A percentile compares a stretch with the other conserved stretches of the same genome.
Evolutionary conservation across 148 eudicot genomes (phyloP).

Genomic region (Nepenthes gracilis): DNA sequence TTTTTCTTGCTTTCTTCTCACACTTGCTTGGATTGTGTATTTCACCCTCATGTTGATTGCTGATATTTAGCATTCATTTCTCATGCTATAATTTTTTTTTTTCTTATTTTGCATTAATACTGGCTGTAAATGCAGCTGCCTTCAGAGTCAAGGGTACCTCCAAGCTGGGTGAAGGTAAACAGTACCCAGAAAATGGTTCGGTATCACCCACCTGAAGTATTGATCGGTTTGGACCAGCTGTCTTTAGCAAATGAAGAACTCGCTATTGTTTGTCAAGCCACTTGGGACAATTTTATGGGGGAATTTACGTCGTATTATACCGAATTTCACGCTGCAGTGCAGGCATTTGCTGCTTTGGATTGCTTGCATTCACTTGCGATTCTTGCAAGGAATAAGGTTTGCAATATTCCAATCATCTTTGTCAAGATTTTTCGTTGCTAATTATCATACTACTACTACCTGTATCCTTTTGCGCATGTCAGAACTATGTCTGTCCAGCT

Average conservation of each 20-base stretch:
- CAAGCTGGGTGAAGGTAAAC: slow-evolving; percentile 81
- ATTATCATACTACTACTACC: not conserved
- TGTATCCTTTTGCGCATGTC: slow-evolving; percentile 11
- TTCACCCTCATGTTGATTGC: too few relatives aligned
- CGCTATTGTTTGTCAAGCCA: slow-evolving; percentile 51
- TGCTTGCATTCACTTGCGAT: slow-evolving; percentile 78
- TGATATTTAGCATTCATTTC: too few relatives aligned
- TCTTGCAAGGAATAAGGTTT: slow-evolving; percentile 77
- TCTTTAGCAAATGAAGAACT: slow-evolving; percentile 80
- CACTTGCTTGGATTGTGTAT: too few relatives aligned
- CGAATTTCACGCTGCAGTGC: slow-evolving; percentile 80
- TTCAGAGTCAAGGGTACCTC: slow-evolving; percentile 56
- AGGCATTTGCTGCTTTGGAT: slow-evolving; percentile 86
- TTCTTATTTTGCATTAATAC: not conserved
- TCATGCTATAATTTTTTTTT: not conserved
- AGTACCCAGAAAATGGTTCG: slow-evolving; percentile 91
- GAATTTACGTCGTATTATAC: slow-evolving; percentile 48
- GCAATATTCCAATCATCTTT: too few relatives aligned
- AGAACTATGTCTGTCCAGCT: slow-evolving; percentile 78
- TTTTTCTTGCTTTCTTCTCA: too few relatives aligned
- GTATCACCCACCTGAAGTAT: slow-evolving; percentile 89
- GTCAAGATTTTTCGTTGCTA: too few relatives aligned
- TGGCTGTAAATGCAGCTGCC: slow-evolving; percentile 46
- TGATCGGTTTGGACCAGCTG: slow-evolving; percentile 60
- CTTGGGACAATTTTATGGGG: slow-evolving; percentile 66